Evolutionary conservation across 257 asterid species (phyloP), one percentile per base, ranked within the genome.

Genomic region (Solanum bulbocastanum): DNA sequence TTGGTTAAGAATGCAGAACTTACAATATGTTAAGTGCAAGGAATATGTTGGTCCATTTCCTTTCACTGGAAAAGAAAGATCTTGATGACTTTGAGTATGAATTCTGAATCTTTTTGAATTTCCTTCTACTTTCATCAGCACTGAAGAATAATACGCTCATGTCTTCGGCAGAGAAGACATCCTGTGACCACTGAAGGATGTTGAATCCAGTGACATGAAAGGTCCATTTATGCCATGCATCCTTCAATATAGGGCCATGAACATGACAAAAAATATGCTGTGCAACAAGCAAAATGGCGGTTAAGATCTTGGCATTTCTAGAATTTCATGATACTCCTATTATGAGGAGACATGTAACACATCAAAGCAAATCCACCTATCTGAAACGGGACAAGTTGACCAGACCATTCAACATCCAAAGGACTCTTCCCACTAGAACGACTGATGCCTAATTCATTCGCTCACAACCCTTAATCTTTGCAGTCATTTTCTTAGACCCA

Each of bases 21-120:
- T 91, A 95, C 99, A 91, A 86, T 87, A 95, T 91, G 89, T 95
- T 96, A 86, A 92, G 92, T 74, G 97, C 98, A 40, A 96, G 92
- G 82, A 95, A 93, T 85, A 92, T 84, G 83, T 91, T 91, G 84
- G 98, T 95, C 97, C 96, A 95, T 87, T 89, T 93, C 91, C 98
- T 91, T 78, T 92, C 89, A 14, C 91, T 92, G 89, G 88, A 90
- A 40, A 93, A 88, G 94, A 87, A 83, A 35, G 91, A 88, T 90
- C 91, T 86, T 65, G 95, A 89, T 52, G 88, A 52, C 46, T 90
- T 90, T 18, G 98, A 87, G 87, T 86, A 89, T 11, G 92, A 88
- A 90, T 91, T 94, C 75, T 91, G 91, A 73, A 86, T 39, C 46
- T 82, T 88, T 35, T 72, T 89, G 71, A 94, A 87, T 52, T 83